Evolutionary conservation across 805 yeast genomes (phyloP).

Genomic region (Yamadazyma sp.): DNA sequence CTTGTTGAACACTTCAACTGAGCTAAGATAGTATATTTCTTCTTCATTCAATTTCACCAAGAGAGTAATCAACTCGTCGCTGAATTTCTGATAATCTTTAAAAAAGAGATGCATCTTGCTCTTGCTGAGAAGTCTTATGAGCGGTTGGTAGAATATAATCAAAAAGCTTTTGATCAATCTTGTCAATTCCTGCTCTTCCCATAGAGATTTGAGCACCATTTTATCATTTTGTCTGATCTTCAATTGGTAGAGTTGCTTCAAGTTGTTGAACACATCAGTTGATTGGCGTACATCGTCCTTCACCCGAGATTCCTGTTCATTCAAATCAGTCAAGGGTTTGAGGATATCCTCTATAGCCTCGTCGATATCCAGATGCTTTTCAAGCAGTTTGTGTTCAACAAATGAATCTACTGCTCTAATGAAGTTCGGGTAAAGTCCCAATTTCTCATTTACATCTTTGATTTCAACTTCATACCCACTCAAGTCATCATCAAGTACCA

Average conservation of each 20-base stretch:
- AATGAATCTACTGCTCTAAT: slow-evolving; percentile 28
- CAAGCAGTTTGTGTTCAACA: slow-evolving; percentile 15
- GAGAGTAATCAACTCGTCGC: slow-evolving; percentile 62
- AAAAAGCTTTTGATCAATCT: slow-evolving; percentile 70
- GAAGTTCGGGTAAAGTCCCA: slow-evolving; percentile 21
- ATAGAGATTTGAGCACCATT: slow-evolving; percentile 66
- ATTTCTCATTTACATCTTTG: slow-evolving; percentile 41
- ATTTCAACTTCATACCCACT: slow-evolving; percentile 17
- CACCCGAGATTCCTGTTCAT: background rate
- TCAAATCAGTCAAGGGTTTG: background rate
- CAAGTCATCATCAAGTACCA: slow-evolving; percentile 29
- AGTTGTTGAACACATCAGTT: slow-evolving; percentile 28
- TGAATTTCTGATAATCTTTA: slow-evolving; percentile 36
- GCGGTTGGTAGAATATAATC: slow-evolving; percentile 42
- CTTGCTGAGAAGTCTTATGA: slow-evolving; percentile 36
- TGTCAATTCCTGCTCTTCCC: slow-evolving; percentile 87
- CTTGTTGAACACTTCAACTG: slow-evolving; percentile 64
- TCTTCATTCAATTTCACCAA: slow-evolving; percentile 54
- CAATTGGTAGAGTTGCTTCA: slow-evolving; percentile 63
- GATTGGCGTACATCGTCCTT: background rate
- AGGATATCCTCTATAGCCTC: slow-evolving; percentile 10
- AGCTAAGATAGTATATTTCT: slow-evolving; percentile 44
- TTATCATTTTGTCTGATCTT: slow-evolving; percentile 74
- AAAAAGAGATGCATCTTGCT: slow-evolving; percentile 41
- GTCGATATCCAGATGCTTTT: slow-evolving; percentile 7